A percentile compares a stretch with the other conserved stretches of the same genome.
Conservation (phyloP, 2,329 filamentous ascomycete genomes). For the Nigrograna mackinnonii region DNA sequence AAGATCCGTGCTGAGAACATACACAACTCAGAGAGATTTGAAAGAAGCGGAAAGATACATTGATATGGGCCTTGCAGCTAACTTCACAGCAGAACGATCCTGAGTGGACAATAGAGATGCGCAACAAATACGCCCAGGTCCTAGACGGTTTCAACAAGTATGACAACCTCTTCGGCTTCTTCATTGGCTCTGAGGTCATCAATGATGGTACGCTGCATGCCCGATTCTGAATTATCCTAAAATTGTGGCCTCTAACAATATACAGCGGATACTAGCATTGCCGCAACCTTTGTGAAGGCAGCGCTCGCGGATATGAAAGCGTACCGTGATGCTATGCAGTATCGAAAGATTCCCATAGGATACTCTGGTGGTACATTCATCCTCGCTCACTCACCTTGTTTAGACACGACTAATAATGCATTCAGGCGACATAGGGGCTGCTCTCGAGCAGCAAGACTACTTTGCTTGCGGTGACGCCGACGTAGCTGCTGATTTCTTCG, state of each 20-base stretch:
- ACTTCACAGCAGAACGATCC: no score
- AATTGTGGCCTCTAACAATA: no score
- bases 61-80: no score
- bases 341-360: conserved; percentile 15
- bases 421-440: conserved; percentile 1
- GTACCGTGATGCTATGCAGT: conserved; percentile 13
- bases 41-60: no score
- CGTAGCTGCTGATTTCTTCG: conserved; percentile 12
- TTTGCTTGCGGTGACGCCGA: conserved; percentile 10
- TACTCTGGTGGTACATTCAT: conserved; percentile 7
- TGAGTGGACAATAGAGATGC: conserved; percentile 6
- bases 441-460: conserved; percentile 8
- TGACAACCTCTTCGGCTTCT: conserved; percentile 8
- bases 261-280: background rate
- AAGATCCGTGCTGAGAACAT: no score
- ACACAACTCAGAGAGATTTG: no score
- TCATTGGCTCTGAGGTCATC: conserved; percentile 10
- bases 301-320: conserved; percentile 11
- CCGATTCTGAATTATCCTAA: background rate
- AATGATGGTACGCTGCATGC: conserved; percentile 5
- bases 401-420: background rate
- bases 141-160: conserved; percentile 9
- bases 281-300: conserved; percentile 8
- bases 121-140: conserved; percentile 4
- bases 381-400: no score